phyloP scores from a whole-genome alignment of 2,329 filamentous ascomycete species.

The Aspergillus persii region DNA sequence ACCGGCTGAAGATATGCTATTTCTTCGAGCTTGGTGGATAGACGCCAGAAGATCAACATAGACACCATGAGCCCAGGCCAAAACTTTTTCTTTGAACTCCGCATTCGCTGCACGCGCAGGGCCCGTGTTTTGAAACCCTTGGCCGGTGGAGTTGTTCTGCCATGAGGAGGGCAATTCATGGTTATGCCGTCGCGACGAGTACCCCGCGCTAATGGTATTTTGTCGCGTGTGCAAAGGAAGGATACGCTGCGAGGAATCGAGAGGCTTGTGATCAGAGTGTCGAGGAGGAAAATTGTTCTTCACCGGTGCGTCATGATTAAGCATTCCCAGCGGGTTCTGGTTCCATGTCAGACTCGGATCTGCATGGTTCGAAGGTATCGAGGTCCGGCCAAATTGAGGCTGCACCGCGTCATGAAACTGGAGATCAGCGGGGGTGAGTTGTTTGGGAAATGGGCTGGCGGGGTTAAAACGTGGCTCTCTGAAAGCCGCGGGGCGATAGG shows the following conservation, averaged over 20 bases:
- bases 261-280: conserved; percentile 34
- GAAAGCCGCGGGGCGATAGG: conserved; percentile 59
- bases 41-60: conserved; percentile 69
- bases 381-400: conserved; percentile 25
- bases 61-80: conserved; percentile 68
- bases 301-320: conserved; percentile 28
- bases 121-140: conserved; percentile 22
- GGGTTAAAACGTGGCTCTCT: conserved; percentile 51
- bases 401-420: conserved; percentile 32
- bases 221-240: conserved; percentile 28
- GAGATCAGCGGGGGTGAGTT: conserved; percentile 18
- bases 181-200: conserved; percentile 17
- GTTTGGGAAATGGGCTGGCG: conserved; percentile 23
- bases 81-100: conserved; percentile 65
- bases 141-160: conserved; percentile 19
- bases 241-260: conserved; percentile 27
- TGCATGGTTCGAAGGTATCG: conserved; percentile 24
- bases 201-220: conserved; percentile 18
- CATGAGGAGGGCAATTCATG: conserved; percentile 28
- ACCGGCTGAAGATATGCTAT: conserved; percentile 48
- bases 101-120: conserved; percentile 35
- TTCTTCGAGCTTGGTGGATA: conserved; percentile 55
- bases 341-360: conserved; percentile 34
- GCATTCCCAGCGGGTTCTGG: conserved; percentile 24
- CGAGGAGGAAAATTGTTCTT: conserved; percentile 39